Evolutionary conservation across 2,329 filamentous ascomycete species (phyloP), one percentile per base, ranked within the genome.

Genomic region (Cyphellophora europaea): DNA sequence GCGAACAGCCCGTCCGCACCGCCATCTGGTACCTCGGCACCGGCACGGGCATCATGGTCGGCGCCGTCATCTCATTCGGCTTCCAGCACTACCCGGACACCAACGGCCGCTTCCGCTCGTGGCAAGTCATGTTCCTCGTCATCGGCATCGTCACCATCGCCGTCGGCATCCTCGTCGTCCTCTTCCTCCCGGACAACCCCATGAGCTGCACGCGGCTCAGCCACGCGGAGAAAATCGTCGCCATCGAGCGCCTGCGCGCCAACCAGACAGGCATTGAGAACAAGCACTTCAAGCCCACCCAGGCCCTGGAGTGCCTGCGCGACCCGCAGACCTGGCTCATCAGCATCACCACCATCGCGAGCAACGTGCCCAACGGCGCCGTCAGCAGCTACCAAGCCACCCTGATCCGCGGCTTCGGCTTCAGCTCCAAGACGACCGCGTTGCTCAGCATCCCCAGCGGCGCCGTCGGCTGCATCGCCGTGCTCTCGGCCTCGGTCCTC

Each of bases 231-330:
- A 57, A 62, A 27, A 46, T 60, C 18, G 54, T 46, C 4, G 47
- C 45, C 12, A 51, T 63, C 28, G 59, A 65, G 37, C 58, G 65
- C 0, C 54, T 71, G 0, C 54, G 62, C 2, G 56, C 56, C 19
- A 67, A 69, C 27, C 60, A 66, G 34, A 71, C 63, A 2, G 69
- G 68, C 5, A 67, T 71, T 11, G 62, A 68, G 31, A 69, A 66
- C 50, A 66, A 68, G 35, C 54, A 61, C 27, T 66, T 71, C 51
- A 71, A 72, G 43, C 42, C 46, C 11, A 40, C 52, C 3, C 69
- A 72, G 33, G 53, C 67, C 12, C 41, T 55, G 16, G 68, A 72
- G 50, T 58, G 59, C 4, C 55, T 69, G 30, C 31, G 28, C 6
- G 61, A 69, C 21, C 52, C 61, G 2, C 62, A 69, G 33, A 61